Conservation (phyloP, 2,329 filamentous ascomycete species). For the Rhynchosporium secalis region DNA sequence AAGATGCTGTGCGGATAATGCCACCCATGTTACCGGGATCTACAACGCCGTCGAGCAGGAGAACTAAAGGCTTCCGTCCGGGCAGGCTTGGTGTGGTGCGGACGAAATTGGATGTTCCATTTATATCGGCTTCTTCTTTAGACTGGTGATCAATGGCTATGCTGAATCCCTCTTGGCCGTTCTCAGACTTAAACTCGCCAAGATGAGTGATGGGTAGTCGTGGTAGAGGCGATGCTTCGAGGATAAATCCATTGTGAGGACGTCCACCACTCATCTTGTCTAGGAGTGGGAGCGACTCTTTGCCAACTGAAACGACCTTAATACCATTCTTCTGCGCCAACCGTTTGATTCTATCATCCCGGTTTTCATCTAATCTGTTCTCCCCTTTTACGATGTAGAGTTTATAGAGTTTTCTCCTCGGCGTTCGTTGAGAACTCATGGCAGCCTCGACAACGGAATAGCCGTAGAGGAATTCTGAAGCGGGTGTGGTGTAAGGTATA, state of each 20-base stretch:
- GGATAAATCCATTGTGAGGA: slow-evolving; percentile 85
- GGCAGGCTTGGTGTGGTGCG: slow-evolving; percentile 29
- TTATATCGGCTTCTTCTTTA: slow-evolving; percentile 70
- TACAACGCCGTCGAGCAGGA: slow-evolving; percentile 73
- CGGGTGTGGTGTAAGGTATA: slow-evolving; percentile 76
- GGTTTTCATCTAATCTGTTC: slow-evolving; percentile 51
- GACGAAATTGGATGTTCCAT: slow-evolving; percentile 62
- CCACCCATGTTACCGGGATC: slow-evolving; percentile 91
- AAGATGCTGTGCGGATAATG: slow-evolving; percentile 84
- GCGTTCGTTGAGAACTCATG: slow-evolving; percentile 54
- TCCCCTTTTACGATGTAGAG: slow-evolving; percentile 72
- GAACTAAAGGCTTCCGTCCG: slow-evolving; percentile 65
- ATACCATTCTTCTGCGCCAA: slow-evolving; percentile 54
- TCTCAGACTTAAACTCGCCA: slow-evolving; percentile 31
- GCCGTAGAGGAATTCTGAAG: slow-evolving; percentile 90
- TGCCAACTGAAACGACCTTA: slow-evolving; percentile 56
- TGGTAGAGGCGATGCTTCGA: slow-evolving; percentile 84
- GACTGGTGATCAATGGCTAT: slow-evolving; percentile 67
- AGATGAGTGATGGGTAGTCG: slow-evolving; percentile 65
- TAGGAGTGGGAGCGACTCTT: slow-evolving; percentile 66
- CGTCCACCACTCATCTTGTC: slow-evolving; percentile 80
- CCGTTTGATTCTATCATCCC: slow-evolving; percentile 47
- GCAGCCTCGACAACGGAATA: slow-evolving; percentile 78
- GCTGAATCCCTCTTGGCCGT: slow-evolving; percentile 51
- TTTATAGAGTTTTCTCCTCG: slow-evolving; percentile 74